Evolutionary conservation across 2,329 filamentous ascomycete species (phyloP).

Genomic region (Ophiostoma sp.): DNA sequence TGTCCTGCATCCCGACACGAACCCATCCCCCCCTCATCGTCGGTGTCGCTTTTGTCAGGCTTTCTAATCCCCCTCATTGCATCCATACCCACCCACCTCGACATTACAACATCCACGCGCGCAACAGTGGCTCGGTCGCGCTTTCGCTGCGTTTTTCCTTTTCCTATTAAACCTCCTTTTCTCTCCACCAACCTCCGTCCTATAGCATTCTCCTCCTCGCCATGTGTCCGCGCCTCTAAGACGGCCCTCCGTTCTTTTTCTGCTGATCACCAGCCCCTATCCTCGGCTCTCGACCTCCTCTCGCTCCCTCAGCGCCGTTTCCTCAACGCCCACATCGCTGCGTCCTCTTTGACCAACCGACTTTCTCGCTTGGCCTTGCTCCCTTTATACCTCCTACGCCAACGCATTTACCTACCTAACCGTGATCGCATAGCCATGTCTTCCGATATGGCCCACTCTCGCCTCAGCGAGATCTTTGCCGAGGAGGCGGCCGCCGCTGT

Average conservation of each 20-base stretch:
- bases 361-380: not conserved
- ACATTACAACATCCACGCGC: not conserved
- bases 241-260: constrained; percentile 4
- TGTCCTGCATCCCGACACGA: not conserved
- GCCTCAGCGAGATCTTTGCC: constrained; percentile 30
- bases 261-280: not conserved
- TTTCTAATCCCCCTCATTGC: not conserved
- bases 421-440: constrained; percentile 24
- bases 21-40: not conserved
- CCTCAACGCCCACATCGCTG: not conserved
- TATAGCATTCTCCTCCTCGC: not conserved
- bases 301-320: not conserved
- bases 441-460: constrained; percentile 25
- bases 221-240: constrained; percentile 19
- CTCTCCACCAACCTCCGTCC: not conserved
- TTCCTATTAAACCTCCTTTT: constrained; percentile 13
- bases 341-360: not conserved
- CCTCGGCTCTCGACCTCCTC: constrained; percentile 1
- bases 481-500: constrained; percentile 29
- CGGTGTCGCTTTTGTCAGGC: constrained; percentile 6
- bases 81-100: not conserved
- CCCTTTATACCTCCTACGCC: not conserved
- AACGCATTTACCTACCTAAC: not conserved
- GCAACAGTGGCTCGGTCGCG: constrained; percentile 21
- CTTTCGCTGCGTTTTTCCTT: constrained; percentile 14